A percentile compares a stretch with the other conserved stretches of the same genome.
phyloP scores from a whole-genome alignment of 108 stramenopile species.

The Skeletonema marinoi region DNA sequence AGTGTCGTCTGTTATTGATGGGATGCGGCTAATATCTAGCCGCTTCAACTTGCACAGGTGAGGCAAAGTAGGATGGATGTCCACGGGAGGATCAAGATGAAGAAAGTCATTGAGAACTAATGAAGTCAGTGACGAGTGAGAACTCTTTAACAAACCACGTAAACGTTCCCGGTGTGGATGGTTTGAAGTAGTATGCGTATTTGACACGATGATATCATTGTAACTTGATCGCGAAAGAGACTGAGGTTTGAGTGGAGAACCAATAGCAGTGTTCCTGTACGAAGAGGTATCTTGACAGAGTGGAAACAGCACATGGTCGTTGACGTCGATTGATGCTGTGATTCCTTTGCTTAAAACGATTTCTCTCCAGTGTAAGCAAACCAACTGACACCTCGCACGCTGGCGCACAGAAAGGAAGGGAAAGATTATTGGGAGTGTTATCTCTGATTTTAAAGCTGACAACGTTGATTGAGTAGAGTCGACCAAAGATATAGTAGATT shows the following conservation, averaged over 20 bases:
- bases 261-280: neutral
- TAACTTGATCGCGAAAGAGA: neutral
- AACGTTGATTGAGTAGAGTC: constrained; percentile 28
- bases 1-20: constrained; percentile 57
- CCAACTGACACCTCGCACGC: constrained; percentile 53
- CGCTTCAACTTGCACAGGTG: constrained; percentile 51
- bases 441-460: constrained; percentile 49
- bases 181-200: neutral
- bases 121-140: constrained; percentile 53
- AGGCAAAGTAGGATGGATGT: constrained; percentile 57
- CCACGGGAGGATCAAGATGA: constrained; percentile 36
- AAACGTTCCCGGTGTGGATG: constrained; percentile 31
- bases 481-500: neutral
- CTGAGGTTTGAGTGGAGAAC: neutral
- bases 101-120: constrained; percentile 60
- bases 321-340: constrained; percentile 52
- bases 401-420: constrained; percentile 52
- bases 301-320: constrained; percentile 42
- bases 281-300: constrained; percentile 1
- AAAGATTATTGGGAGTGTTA: constrained; percentile 56
- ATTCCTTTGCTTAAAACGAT: constrained; percentile 56
- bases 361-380: constrained; percentile 53
- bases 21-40: constrained; percentile 60
- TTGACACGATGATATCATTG: neutral
- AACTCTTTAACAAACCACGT: constrained; percentile 50